Evolutionary conservation across 169 alveolate genomes (phyloP), one percentile per base, ranked within the genome.

Genomic region (Prorocentrum cordatum): DNA sequence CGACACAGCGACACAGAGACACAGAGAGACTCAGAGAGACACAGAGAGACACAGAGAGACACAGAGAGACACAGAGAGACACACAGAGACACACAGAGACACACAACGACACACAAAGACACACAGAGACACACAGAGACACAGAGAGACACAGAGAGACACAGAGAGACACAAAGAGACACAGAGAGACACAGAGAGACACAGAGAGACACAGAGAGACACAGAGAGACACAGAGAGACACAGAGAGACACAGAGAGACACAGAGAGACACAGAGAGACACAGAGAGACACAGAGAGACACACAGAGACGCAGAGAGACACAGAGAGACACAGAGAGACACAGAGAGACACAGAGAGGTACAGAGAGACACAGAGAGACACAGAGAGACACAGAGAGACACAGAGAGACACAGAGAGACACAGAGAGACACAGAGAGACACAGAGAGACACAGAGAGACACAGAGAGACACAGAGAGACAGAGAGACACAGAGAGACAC

Each of bases 401-500:
- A 54, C 66, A 54, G 32, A 54, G 27, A 54, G 27, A 54, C 29
- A 54, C 66, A 54, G 29, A 54, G 66, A 54, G 27, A 54, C 66
- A 54, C 29, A 54, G 27, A 54, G 27, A 54, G 66, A 54, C 32
- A 54, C 66, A 54, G 32, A 54, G 27, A 54, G 27, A 54, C 29
- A 54, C 66, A 54, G 27, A 54, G 10, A 54, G 66, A 54, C 66
- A 54, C 66, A 54, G 32, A 54, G 27, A 54, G 27, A 54, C 29
- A 54, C 66, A 54, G 29, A 54, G 66, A 54, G 29, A 54, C 66
- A 54, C 66, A 54, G 66, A 54, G 29, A 54, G 27, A 54, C 29
- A 54, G 29, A 54, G 29, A 54, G 66, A 54, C 66, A 54, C 66
- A 54, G 66, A 54, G 66, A 54, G 66, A 54, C 66, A 54, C 66